These are phyloP conservation scores for Fusarium coffeatum DNA, from an alignment of 2,329 filamentous ascomycete species.

Conservation along the genomic window DNA sequence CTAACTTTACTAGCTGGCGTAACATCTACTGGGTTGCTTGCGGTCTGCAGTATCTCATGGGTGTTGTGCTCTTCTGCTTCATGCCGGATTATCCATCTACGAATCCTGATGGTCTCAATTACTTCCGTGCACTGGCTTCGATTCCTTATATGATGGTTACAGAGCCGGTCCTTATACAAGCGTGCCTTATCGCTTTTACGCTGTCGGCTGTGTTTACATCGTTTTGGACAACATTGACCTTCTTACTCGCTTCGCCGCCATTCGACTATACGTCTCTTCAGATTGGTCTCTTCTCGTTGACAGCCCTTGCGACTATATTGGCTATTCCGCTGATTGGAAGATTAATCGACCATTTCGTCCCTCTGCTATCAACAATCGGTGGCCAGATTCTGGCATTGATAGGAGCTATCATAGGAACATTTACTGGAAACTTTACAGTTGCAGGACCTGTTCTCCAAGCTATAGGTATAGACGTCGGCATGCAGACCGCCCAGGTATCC, in stretches of 20 bases:
- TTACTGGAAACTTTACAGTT: constrained; percentile 72
- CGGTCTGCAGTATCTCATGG: constrained; percentile 75
- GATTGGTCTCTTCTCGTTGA: constrained; percentile 83
- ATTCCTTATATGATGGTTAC: constrained; percentile 73
- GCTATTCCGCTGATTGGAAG: constrained; percentile 77
- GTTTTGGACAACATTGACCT: constrained; percentile 77
- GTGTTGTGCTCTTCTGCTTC: constrained; percentile 73
- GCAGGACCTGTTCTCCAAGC: constrained; percentile 80
- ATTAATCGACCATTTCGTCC: constrained; percentile 74
- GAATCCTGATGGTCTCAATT: constrained; percentile 73
- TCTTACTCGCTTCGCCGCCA: constrained; percentile 76
- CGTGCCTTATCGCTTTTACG: constrained; percentile 74
- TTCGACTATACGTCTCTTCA: constrained; percentile 74
- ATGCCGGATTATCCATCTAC: constrained; percentile 86
- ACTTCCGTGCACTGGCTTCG: constrained; percentile 71
- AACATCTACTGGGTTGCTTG: constrained; percentile 83
- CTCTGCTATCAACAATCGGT: constrained; percentile 74
- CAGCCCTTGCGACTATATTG: constrained; percentile 77
- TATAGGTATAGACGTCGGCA: constrained; percentile 75
- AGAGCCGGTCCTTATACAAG: constrained; percentile 77
- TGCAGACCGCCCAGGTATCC: constrained; percentile 79
- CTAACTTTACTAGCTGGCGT: constrained; percentile 79
- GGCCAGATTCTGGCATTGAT: constrained; percentile 68
- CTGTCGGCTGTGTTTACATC: constrained; percentile 63
- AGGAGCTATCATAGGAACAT: constrained; percentile 76